Percentiles rank a stretch among this genome's conserved stretches.
Evolutionary conservation across 1,284 basidiomycete species (phyloP).

Genomic region (Puccinia sorghi): DNA sequence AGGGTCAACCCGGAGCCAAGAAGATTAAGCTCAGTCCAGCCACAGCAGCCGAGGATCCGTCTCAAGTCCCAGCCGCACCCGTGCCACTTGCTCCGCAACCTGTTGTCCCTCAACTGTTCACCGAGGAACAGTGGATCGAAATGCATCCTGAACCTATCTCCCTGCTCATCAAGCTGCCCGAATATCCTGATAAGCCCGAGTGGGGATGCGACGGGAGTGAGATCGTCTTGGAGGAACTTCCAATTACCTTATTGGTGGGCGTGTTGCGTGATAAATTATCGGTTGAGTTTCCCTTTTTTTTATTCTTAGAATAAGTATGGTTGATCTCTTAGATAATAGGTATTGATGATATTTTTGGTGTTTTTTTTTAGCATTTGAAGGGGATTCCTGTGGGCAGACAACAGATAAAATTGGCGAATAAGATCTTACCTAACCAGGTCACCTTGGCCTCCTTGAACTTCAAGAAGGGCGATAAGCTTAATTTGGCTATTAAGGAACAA

Average conservation of each 20-base stretch:
- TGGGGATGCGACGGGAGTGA: conserved; percentile 83
- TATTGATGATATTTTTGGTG: not conserved
- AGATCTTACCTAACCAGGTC: conserved; percentile 47
- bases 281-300: conserved; percentile 32
- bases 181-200: conserved; percentile 75
- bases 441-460: conserved; percentile 45
- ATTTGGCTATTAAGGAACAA: conserved; percentile 39
- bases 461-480: conserved; percentile 24
- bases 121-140: conserved; percentile 72
- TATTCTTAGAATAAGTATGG: not conserved
- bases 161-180: conserved; percentile 75
- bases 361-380: conserved; percentile 31
- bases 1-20: conserved; percentile 41
- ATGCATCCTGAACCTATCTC: conserved; percentile 86
- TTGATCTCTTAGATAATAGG: not conserved
- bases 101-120: conserved; percentile 27
- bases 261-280: conserved; percentile 73
- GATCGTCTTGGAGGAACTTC: conserved; percentile 74
- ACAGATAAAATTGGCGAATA: conserved; percentile 27
- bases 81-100: conserved; percentile 11
- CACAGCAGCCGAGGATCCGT: conserved; percentile 1
- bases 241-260: conserved; percentile 76
- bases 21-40: conserved; percentile 18
- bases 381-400: conserved; percentile 46
- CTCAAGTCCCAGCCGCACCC: not conserved